A percentile compares a stretch with the other conserved stretches of the same genome.
These are phyloP conservation scores for Aspergillus unguis DNA, from an alignment of 2,329 filamentous ascomycete genomes.

Conservation along the genomic window DNA sequence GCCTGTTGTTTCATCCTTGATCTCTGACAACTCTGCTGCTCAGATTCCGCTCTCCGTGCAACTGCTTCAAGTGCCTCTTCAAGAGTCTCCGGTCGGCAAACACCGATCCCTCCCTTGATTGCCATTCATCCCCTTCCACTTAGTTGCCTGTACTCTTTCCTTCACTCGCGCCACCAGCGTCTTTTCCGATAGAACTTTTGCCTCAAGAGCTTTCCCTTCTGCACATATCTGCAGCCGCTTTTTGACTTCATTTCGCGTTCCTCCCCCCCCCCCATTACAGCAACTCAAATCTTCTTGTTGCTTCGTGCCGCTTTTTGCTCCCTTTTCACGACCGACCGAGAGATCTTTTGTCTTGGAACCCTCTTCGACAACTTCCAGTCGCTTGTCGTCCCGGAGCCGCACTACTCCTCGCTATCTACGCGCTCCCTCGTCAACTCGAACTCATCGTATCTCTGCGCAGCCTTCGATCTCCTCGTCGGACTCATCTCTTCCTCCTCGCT, in stretches of 20 bases:
- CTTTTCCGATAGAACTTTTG: conserved; percentile 13
- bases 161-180: conserved; percentile 11
- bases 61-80: neutral
- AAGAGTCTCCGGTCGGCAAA: neutral
- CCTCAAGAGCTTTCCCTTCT: conserved; percentile 6
- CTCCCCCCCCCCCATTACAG: neutral
- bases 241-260: conserved; percentile 3
- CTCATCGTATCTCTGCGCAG: conserved; percentile 9
- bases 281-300: conserved; percentile 7
- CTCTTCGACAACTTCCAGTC: conserved; percentile 3
- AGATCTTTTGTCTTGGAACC: neutral
- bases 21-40: conserved; percentile 1
- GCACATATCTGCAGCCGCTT: neutral
- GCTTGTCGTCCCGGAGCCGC: conserved; percentile 19
- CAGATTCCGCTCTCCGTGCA: neutral
- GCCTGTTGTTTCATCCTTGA: neutral
- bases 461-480: conserved; percentile 23
- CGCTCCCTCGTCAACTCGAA: conserved; percentile 17
- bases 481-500: conserved; percentile 13
- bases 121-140: conserved; percentile 7
- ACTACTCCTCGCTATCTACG: conserved; percentile 17
- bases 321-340: conserved; percentile 9
- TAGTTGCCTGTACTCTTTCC: conserved; percentile 5
- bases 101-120: conserved; percentile 16
- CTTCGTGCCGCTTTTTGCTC: conserved; percentile 13